Base-by-base conservation (phyloP, 768 basidiomycete species). In the Grammothele lineata region DNA sequence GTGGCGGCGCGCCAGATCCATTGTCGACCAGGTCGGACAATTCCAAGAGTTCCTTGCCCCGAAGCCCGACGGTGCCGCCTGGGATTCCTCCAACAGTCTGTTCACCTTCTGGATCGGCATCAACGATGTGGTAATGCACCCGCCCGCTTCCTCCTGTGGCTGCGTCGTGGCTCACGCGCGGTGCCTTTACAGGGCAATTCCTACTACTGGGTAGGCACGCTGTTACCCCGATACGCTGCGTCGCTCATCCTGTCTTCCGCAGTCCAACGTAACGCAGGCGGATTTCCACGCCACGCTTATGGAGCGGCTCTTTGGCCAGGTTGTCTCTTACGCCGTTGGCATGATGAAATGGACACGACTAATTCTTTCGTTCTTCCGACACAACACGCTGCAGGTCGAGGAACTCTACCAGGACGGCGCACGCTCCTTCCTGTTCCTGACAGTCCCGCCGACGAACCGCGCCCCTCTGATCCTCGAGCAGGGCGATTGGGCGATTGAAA, bases 191-290 rank as follows among this genome's bases (percentile, higher is more conserved):
- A 79, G 76, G 76, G 74, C 30, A 73, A 76, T 51, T 73, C 75
- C 1, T 76, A 66, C 41, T 56, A 55, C 24, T 78, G 73, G 73
- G 77, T 76, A 47, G 17, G 68, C n/a, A n/a, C n/a, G n/a, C n/a
- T n/a, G n/a, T n/a, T n/a, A n/a, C n/a, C n/a, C n/a, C n/a, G n/a
- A n/a, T n/a, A n/a, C n/a, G n/a, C n/a, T n/a, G n/a, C n/a, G n/a
- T n/a, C n/a, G n/a, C n/a, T n/a, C n/a, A n/a, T 14, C 27, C 7
- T 14, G 14, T 30, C 27, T 25, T 25, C 38, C 15, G 17, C 46
- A 68, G 67, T 61, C 65, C 10, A 70, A 70, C 50, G 59, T 69
- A 33, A 64, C 66, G 4, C 66, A 66, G 38, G 24, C 43, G 22
- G 62, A 50, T 21, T 70, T 70, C 59, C 64, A 68, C 48, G 50